A percentile compares a stretch with the other conserved stretches of the same genome.
Conservation (phyloP, 1,139 yeast genomes). For the Geotrichum bryndzae region DNA sequence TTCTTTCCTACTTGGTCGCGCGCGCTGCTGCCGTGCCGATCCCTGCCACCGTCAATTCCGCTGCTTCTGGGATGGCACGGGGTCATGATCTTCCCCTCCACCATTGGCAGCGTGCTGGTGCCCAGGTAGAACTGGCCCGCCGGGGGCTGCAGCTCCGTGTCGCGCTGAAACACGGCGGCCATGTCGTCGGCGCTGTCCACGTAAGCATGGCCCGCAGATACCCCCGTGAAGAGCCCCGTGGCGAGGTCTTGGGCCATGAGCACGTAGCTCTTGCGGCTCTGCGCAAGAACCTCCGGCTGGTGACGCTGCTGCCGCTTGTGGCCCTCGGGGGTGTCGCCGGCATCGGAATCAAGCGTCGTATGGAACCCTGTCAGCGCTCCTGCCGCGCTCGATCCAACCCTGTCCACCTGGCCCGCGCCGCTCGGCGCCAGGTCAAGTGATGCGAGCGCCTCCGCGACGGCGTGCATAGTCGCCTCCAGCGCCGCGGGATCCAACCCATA, state of each 20-base stretch:
- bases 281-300: background rate
- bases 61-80: background rate
- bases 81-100: background rate
- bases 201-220: background rate
- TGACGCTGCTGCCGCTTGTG: background rate
- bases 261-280: background rate
- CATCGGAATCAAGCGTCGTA: background rate
- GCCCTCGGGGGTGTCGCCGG: background rate
- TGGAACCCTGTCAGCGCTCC: background rate
- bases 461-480: background rate
- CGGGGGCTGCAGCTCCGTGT: background rate
- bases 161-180: background rate
- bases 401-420: background rate
- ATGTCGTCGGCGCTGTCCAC: background rate
- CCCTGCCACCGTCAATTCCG: background rate
- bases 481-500: background rate
- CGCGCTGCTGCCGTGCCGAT: background rate
- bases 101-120: background rate
- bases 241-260: background rate
- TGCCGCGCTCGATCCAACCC: background rate
- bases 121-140: background rate
- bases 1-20: background rate
- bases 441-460: background rate
- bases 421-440: background rate
- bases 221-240: background rate